Evolutionary conservation across 257 asterid genomes (phyloP), one percentile per base, ranked within the genome.

Genomic region (Mitragyna speciosa): DNA sequence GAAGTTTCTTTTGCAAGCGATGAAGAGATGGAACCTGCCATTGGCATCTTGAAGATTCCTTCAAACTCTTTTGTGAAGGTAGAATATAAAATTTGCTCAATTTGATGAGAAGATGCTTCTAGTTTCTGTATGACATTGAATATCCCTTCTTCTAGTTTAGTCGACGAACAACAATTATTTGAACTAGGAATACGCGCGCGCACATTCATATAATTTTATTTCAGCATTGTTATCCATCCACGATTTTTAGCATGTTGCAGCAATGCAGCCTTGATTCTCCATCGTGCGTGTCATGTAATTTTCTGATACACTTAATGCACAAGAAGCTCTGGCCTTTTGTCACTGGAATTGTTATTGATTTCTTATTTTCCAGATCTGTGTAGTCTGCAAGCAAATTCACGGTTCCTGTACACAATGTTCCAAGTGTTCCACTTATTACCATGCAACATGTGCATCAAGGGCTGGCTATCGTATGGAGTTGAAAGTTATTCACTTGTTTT

Each of bases 381-480:
- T 96, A 73, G 96, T 96, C 73, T 96, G 99, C 94, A 96, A 91
- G 87, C 99, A 96, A 89, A 96, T 93, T 78, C 99, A 96, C 83
- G 99, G 99, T 86, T 94, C 99, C 64, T 96, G 99, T 83, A 96
- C 98, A 61, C 97, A 96, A 82, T 96, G 99, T 85, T 84, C 88
- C 89, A 94, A 92, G 91, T 96, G 99, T 81, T 92, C 97, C 75
- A 96, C 98, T 54, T 92, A 91, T 85, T 96, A 89, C 83, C 99
- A 96, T 88, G 97, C 99, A 47, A 91, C 85, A 89, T 96, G 99
- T 75, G 99, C 98, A 58, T 88, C 98, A 73, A 90, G 97, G 83
- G 99, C 98, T 47, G 99, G 99, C 31, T 96, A 91, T 80, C 95
- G 95, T 80, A 94, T 96, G 99, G 99, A 96, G 98, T 98, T 96